Evolutionary conservation across 768 basidiomycete species (phyloP).

Genomic region (Albatrellus ellisii): DNA sequence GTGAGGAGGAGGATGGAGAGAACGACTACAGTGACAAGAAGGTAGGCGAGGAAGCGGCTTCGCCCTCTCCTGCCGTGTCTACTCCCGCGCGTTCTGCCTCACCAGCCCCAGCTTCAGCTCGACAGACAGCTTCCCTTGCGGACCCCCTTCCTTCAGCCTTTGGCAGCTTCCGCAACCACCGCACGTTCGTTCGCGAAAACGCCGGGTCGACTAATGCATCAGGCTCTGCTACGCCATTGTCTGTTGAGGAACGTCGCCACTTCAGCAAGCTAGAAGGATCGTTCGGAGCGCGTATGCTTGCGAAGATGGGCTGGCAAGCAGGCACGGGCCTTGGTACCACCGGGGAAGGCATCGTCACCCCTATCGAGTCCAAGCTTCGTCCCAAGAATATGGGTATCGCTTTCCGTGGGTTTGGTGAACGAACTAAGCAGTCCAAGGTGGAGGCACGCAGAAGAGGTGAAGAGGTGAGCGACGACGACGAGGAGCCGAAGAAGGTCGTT

Average conservation of each 20-base stretch:
- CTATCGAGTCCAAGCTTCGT: slow-evolving; percentile 74
- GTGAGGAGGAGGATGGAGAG: slow-evolving; percentile 22
- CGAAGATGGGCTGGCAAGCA: slow-evolving; percentile 91
- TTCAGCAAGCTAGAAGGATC: slow-evolving; percentile 67
- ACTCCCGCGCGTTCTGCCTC: slow-evolving; percentile 16
- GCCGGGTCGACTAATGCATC: slow-evolving; percentile 25
- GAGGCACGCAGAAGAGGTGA: slow-evolving; percentile 73
- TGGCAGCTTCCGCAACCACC: slow-evolving; percentile 26
- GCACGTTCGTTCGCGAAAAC: slow-evolving; percentile 43
- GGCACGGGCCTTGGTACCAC: slow-evolving; percentile 65
- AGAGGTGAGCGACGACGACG: slow-evolving; percentile 61
- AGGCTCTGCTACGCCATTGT: slow-evolving; percentile 39
- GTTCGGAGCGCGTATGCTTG: slow-evolving; percentile 82
- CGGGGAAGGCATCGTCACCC: slow-evolving; percentile 78
- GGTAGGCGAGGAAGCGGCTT: slow-evolving; percentile 28
- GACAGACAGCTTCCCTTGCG: slow-evolving; percentile 18
- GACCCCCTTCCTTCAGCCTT: slow-evolving; percentile 28
- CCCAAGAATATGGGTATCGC: slow-evolving; percentile 84
- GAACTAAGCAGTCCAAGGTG: slow-evolving; percentile 69
- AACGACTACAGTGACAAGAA: slow-evolving; percentile 38
- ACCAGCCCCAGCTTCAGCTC: slow-evolving; percentile 29
- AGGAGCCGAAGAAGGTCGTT: slow-evolving; percentile 32
- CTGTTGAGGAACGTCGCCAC: slow-evolving; percentile 58
- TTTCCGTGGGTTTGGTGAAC: slow-evolving; percentile 78
- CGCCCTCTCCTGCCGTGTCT: slow-evolving; percentile 14